Percentiles rank a stretch among this genome's conserved stretches.
These are phyloP conservation scores for Fusarium sp. DNA, from an alignment of 2,329 filamentous ascomycete genomes.

Conservation along the genomic window DNA sequence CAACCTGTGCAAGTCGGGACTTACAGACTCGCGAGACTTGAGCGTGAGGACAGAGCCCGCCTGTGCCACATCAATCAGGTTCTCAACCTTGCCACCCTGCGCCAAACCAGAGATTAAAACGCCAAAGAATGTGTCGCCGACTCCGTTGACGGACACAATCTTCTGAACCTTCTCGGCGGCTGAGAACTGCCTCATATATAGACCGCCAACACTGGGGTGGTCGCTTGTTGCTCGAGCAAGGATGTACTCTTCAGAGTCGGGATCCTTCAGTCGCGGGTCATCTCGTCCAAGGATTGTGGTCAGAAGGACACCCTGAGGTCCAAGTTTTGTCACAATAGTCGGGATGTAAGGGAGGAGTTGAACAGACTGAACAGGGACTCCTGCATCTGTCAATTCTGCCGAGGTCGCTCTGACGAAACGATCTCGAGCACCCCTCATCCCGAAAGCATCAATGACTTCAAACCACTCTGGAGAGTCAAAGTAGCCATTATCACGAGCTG, in stretches of 20 bases:
- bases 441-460: constrained; percentile 80
- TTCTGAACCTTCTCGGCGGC: constrained; percentile 75
- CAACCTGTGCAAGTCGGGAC: constrained; percentile 64
- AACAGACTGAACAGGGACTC: constrained; percentile 84
- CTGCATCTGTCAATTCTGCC: constrained; percentile 76
- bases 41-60: constrained; percentile 83
- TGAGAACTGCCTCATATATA: constrained; percentile 84
- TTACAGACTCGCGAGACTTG: constrained; percentile 80
- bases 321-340: constrained; percentile 86
- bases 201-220: constrained; percentile 72
- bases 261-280: constrained; percentile 74
- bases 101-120: constrained; percentile 84
- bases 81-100: constrained; percentile 65
- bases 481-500: constrained; percentile 74
- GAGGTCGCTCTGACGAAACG: constrained; percentile 78
- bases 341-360: constrained; percentile 91
- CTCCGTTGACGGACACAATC: constrained; percentile 91
- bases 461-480: constrained; percentile 84
- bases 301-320: constrained; percentile 79
- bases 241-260: constrained; percentile 76
- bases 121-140: constrained; percentile 92
- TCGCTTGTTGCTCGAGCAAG: constrained; percentile 71
- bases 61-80: constrained; percentile 84
- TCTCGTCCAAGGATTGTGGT: constrained; percentile 76
- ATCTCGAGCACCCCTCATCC: constrained; percentile 79